A percentile compares a stretch with the other conserved stretches of the same genome.
Evolutionary conservation across 2,329 filamentous ascomycete species (phyloP).

Genomic region (Neonectria hederae): DNA sequence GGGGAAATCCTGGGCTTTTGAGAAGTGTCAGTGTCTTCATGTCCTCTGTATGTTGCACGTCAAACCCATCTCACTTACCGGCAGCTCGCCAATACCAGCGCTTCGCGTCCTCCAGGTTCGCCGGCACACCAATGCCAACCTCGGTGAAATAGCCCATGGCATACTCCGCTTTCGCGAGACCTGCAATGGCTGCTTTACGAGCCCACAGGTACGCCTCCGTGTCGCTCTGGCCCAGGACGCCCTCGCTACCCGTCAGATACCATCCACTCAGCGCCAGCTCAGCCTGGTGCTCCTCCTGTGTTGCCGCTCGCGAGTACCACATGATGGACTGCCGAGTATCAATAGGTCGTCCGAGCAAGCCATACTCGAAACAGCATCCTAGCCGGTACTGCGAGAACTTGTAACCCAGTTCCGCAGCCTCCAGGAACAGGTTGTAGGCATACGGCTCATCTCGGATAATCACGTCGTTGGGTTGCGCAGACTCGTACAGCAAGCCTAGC

Average conservation of each 20-base stretch:
- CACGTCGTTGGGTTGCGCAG: slow-evolving; percentile 72
- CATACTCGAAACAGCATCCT: slow-evolving; percentile 90
- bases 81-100: slow-evolving; percentile 98
- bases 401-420: slow-evolving; percentile 89
- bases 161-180: slow-evolving; percentile 93
- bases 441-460: slow-evolving; percentile 85
- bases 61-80: slow-evolving; percentile 68
- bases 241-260: slow-evolving; percentile 92
- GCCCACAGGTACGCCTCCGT: slow-evolving; percentile 98
- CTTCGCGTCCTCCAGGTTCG: slow-evolving; percentile 93
- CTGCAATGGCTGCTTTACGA: slow-evolving; percentile 87
- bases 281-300: slow-evolving; percentile 92
- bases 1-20: slow-evolving; percentile 86
- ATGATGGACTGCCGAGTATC: slow-evolving; percentile 87
- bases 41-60: not conserved
- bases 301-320: slow-evolving; percentile 92
- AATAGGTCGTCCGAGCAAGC: slow-evolving; percentile 81
- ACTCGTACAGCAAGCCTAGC: slow-evolving; percentile 74
- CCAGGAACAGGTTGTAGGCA: slow-evolving; percentile 81
- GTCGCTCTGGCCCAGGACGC: slow-evolving; percentile 89
- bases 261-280: slow-evolving; percentile 88
- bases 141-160: slow-evolving; percentile 98
- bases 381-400: slow-evolving; percentile 94
- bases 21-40: slow-evolving; percentile 40
- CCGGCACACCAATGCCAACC: slow-evolving; percentile 86